Evolutionary conservation across 1,284 basidiomycete species (phyloP).

Genomic region (Ganoderma leucocontextum): DNA sequence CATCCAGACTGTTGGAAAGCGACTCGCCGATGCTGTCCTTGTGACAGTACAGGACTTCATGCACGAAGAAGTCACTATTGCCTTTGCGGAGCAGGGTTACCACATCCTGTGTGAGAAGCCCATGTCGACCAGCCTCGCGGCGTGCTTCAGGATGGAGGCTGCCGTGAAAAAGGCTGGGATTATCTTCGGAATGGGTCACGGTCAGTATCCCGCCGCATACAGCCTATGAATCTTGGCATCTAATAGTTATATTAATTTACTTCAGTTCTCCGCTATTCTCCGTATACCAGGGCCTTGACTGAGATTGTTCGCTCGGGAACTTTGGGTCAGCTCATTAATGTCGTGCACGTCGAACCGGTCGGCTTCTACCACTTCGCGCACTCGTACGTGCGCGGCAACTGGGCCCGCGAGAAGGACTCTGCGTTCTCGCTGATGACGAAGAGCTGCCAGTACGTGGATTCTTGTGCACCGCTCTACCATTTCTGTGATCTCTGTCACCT

Average conservation of each 20-base stretch:
- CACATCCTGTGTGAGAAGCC: constrained; percentile 92
- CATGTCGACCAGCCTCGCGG: constrained; percentile 79
- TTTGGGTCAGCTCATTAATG: constrained; percentile 82
- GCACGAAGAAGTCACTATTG: constrained; percentile 76
- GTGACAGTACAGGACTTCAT: constrained; percentile 81
- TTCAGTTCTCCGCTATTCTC: constrained; percentile 85
- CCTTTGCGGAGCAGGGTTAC: constrained; percentile 83
- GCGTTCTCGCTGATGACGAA: constrained; percentile 89
- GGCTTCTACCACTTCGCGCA: constrained; percentile 88
- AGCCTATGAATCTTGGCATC: constrained; percentile 9
- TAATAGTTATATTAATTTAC: background rate
- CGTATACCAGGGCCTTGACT: constrained; percentile 77
- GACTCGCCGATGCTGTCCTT: constrained; percentile 82
- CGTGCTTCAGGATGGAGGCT: constrained; percentile 79
- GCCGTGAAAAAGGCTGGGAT: constrained; percentile 71
- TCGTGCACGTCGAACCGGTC: constrained; percentile 80
- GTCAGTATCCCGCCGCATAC: constrained; percentile 44
- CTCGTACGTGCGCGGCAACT: constrained; percentile 85
- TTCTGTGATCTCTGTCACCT: background rate
- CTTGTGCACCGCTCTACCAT: constrained; percentile 5
- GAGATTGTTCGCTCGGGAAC: constrained; percentile 73
- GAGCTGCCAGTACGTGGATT: constrained; percentile 77
- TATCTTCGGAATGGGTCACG: constrained; percentile 89
- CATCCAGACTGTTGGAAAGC: constrained; percentile 65
- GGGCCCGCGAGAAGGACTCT: constrained; percentile 73